Conservation (phyloP, 441 rosid genomes). For the Erodium trifolium region DNA sequence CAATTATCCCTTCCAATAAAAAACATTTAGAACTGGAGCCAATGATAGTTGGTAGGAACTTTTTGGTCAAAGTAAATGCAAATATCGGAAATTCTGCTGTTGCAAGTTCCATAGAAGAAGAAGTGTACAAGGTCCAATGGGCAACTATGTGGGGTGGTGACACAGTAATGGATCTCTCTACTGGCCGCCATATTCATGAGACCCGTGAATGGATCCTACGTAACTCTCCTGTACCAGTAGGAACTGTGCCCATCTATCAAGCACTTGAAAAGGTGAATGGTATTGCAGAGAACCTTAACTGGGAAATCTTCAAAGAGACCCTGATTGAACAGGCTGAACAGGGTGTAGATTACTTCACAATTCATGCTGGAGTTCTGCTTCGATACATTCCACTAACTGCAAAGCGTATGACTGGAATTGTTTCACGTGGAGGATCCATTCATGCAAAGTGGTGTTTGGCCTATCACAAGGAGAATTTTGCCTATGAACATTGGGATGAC, state of each 20-base stretch:
- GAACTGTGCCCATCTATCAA: constrained; percentile 90
- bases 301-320: constrained; percentile 92
- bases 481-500: constrained; percentile 97
- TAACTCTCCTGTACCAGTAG: constrained; percentile 91
- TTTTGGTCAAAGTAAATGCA: constrained; percentile 93
- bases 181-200: constrained; percentile 96
- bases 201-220: constrained; percentile 95
- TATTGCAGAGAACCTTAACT: constrained; percentile 80
- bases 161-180: constrained; percentile 95
- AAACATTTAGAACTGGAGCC: constrained; percentile 92
- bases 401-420: constrained; percentile 90
- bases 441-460: constrained; percentile 97
- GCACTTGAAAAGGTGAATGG: constrained; percentile 94
- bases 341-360: constrained; percentile 94
- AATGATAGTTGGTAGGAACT: constrained; percentile 84
- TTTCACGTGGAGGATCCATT: constrained; percentile 93
- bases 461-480: constrained; percentile 91
- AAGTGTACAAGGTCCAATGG: constrained; percentile 96
- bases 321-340: constrained; percentile 94
- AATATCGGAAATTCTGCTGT: constrained; percentile 95
- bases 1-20: constrained; percentile 98
- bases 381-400: constrained; percentile 89
- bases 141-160: constrained; percentile 99
- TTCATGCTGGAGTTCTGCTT: constrained; percentile 86
- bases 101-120: constrained; percentile 94